Percentiles rank a stretch among this genome's conserved stretches.
Evolutionary conservation across 495 filamentous ascomycete species (phyloP).

Genomic region (Penicillium salamii): DNA sequence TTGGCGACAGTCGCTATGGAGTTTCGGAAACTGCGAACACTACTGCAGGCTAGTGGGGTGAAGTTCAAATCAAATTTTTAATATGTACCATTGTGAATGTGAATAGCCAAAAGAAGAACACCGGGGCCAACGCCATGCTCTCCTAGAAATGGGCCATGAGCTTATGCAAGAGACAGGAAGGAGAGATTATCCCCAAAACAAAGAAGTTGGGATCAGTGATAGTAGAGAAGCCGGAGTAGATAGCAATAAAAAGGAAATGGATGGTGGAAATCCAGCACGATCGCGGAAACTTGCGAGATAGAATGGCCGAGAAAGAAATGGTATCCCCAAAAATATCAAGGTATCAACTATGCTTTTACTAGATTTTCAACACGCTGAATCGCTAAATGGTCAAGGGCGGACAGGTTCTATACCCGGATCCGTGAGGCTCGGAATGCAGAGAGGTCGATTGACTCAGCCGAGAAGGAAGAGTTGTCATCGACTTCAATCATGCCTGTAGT

Average conservation of each 20-base stretch:
- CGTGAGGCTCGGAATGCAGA: slow-evolving; percentile 40
- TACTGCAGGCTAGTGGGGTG: not conserved
- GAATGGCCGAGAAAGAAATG: slow-evolving; percentile 6
- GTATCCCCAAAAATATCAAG: slow-evolving; percentile 7
- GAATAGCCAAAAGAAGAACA: slow-evolving; percentile 13
- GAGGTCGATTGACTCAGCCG: slow-evolving; percentile 41
- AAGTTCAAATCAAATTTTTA: not conserved
- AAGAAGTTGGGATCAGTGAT: not conserved
- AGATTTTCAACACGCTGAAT: slow-evolving; percentile 25
- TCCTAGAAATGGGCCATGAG: slow-evolving; percentile 11
- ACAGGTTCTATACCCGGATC: slow-evolving; percentile 18
- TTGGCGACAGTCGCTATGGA: not conserved
- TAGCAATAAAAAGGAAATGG: not conserved
- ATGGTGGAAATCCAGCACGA: not conserved
- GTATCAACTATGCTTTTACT: slow-evolving; percentile 20
- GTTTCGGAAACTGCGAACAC: not conserved
- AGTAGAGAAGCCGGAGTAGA: not conserved
- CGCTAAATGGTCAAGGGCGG: slow-evolving; percentile 12
- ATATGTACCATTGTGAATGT: slow-evolving; percentile 6
- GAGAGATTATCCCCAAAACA: not conserved
- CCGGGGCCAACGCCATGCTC: slow-evolving; percentile 22
- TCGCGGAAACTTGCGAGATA: slow-evolving; percentile 3
- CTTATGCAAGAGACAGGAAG: slow-evolving; percentile 19
- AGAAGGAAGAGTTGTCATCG: slow-evolving; percentile 36
- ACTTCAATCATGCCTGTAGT: slow-evolving; percentile 37